These are phyloP conservation scores for Talaromyces sp. DNA, from an alignment of 2,329 filamentous ascomycete genomes.

Conservation along the genomic window DNA sequence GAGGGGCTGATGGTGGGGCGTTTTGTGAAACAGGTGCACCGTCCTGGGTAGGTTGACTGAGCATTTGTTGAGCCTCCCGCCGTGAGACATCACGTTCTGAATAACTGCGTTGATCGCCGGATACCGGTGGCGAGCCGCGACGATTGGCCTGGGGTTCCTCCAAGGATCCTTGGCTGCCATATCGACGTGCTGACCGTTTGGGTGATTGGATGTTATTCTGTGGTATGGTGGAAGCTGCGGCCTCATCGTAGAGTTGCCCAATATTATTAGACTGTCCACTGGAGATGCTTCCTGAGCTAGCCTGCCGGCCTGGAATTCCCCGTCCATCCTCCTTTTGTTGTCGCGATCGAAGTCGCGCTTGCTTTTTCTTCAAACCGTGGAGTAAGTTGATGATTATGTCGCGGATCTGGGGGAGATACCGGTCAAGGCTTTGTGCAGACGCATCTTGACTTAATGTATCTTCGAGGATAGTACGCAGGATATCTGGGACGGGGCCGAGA, in stretches of 20 bases:
- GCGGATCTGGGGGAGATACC: constrained; percentile 88
- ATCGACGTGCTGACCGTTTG: constrained; percentile 39
- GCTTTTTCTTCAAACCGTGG: constrained; percentile 94
- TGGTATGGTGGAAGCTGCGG: constrained; percentile 28
- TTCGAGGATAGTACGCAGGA: constrained; percentile 86
- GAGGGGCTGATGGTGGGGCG: constrained; percentile 26
- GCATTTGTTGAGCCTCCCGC: constrained; percentile 41
- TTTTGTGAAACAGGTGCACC: constrained; percentile 48
- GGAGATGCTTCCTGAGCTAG: constrained; percentile 51
- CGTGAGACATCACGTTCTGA: constrained; percentile 44
- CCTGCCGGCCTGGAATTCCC: constrained; percentile 42
- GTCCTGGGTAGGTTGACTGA: constrained; percentile 66
- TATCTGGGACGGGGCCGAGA: constrained; percentile 90
- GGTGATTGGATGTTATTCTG: constrained; percentile 33
- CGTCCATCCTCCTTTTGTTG: constrained; percentile 54
- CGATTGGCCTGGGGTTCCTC: constrained; percentile 36
- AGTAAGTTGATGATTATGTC: constrained; percentile 98
- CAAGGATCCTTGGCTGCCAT: constrained; percentile 42
- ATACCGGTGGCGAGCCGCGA: constrained; percentile 33
- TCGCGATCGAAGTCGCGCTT: constrained; percentile 75
- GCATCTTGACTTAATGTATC: constrained; percentile 96
- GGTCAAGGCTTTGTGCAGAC: constrained; percentile 88
- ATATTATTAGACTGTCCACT: constrained; percentile 48
- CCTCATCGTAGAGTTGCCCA: constrained; percentile 50
- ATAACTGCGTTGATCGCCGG: constrained; percentile 34